Evolutionary conservation across 495 filamentous ascomycete species (phyloP), one percentile per base, ranked within the genome.

Genomic region (Podospora pseudoanserina): DNA sequence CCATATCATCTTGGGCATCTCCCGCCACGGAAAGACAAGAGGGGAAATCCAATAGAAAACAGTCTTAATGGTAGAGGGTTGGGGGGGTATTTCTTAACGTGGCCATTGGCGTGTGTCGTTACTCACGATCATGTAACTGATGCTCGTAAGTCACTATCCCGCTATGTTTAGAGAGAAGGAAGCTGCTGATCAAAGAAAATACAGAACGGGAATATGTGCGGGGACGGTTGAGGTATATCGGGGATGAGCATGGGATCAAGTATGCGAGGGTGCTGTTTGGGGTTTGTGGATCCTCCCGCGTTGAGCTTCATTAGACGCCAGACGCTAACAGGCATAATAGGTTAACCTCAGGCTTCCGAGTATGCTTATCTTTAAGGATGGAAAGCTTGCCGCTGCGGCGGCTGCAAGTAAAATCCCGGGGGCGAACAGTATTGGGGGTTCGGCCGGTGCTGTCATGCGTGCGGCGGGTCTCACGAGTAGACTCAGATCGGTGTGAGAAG

Each of bases 1-100:
- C 85, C 85, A 34, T 87, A 81, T 66, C 79, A 83, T 68, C 76
- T 87, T 1, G 83, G 84, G 23, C 85, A 83, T 82, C 78, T 80
- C 54, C 71, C 68, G 9, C 66, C 71, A 56, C 68, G 72, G 54
- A 72, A 57, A 26, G 65, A 75, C 13, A 49, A 13, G 15, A 49
- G 13, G 2, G 39, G 39, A 13, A 16, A 49, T 3, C 9, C 15
- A 11, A 49, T 11, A 13, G 39, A 49, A 16, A 49, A 49, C 15
- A 49, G 15, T 49, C 7, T 13, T 13, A 49, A 6, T 16, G 39
- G 39, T 3, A 85, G 83, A 70, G 79, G 78, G 6, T 68, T 86
- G 16, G 80, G 81, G 6, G 84, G 80, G 0, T 86, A 85, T 64
- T 81, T 83, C 13, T 20, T 73, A 55, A 73, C 64, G 5, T 76